Evolutionary conservation across 768 basidiomycete species (phyloP), one percentile per base, ranked within the genome.

Genomic region (Pholiota conissans): DNA sequence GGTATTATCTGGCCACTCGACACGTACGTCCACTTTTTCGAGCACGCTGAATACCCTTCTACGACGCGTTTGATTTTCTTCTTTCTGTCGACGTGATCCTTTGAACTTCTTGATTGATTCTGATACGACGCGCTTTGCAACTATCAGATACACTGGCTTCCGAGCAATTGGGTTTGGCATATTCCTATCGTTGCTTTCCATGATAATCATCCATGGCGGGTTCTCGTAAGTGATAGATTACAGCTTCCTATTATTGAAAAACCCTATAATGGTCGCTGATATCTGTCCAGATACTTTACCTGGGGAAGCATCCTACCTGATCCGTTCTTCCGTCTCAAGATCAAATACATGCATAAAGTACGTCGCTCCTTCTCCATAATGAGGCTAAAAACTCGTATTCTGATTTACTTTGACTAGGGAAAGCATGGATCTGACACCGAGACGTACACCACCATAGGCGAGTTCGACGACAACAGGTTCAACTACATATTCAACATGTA

Each of bases 1-100:
- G 79, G 78, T 4, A 67, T 78, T 37, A 79, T 80, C 55, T 79
- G 76, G 74, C 78, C 78, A 5, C 59, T 35, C 11, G 78, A 80
- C 61, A 80, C 78, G 77, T 79, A 56, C 56, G 74, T 68, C 5
- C 9, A n/a, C 3, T 35, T 13, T 18, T 40, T 45, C n/a, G 29
- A 22, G 5, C 39, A 16, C 48, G 30, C 30, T 6, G 6, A 32
- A 32, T 13, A 32, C 28, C 28, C 40, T 11, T 40, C 24, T 45
- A 16, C 18, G n/a, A 24, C 37, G 20, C 5, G 37, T 18, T 4
- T 14, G 5, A 39, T 18, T 18, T 39, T 39, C 34, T 35, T n/a
- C n/a, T n/a, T n/a, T n/a, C n/a, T n/a, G 20, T 39, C n/a, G 14
- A 39, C 3, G 16, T 39, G 37, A 39, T 39, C 14, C 13, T 16